Evolutionary conservation across 306 rosid species (phyloP).

Genomic region (Cicer judaicum): DNA sequence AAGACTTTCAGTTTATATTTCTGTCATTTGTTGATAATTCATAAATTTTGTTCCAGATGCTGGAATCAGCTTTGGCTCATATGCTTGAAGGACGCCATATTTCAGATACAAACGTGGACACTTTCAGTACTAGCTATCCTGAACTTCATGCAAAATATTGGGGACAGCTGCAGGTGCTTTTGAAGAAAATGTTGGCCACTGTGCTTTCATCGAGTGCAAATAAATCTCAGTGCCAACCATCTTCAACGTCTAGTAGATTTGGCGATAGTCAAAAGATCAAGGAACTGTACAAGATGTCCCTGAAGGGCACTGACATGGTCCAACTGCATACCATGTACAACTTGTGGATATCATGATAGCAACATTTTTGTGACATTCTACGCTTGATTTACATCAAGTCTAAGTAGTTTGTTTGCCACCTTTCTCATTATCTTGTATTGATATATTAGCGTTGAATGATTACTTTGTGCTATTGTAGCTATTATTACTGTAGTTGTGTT

Average conservation of each 20-base stretch:
- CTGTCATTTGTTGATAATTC: conserved; percentile 29
- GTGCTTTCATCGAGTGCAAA: conserved; percentile 58
- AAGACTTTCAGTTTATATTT: conserved; percentile 4
- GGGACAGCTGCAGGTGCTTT: conserved; percentile 78
- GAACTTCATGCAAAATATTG: conserved; percentile 79
- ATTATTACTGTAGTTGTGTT: too few species aligned
- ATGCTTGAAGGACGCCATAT: conserved; percentile 88
- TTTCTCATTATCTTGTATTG: conserved; percentile 16
- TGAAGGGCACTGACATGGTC: conserved; percentile 60
- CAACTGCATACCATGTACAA: conserved; percentile 68
- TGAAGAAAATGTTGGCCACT: conserved; percentile 79
- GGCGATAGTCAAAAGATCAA: conserved; percentile 76
- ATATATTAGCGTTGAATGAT: background rate
- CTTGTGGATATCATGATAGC: conserved; percentile 56
- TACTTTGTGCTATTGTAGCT: background rate
- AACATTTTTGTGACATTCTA: conserved; percentile 24
- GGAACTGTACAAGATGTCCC: conserved; percentile 83
- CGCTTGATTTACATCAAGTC: background rate
- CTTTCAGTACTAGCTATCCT: conserved; percentile 49
- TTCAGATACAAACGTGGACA: conserved; percentile 55
- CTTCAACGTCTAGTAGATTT: conserved; percentile 52
- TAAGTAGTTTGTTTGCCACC: conserved; percentile 23
- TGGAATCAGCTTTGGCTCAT: conserved; percentile 75
- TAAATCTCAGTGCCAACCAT: conserved; percentile 57
- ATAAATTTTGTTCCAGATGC: conserved; percentile 60